Base-by-base conservation (phyloP, 345 rosid genomes). In the Rhodamnia rubescens region DNA sequence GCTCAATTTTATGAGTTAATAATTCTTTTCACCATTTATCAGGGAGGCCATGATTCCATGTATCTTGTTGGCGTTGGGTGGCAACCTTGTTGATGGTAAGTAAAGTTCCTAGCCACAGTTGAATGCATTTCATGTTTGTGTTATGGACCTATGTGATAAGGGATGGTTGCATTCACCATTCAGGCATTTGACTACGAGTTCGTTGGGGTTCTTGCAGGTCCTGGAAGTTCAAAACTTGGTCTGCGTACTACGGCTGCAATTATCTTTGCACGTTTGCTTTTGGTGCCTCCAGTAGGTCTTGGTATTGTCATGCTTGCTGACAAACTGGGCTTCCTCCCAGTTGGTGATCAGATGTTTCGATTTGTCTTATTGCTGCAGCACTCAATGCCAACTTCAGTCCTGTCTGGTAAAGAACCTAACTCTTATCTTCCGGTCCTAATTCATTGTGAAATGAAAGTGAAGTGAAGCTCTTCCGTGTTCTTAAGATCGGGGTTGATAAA, bases 1-100 rank as follows among this genome's bases (percentile, higher is more conserved):
- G 57, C 80, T 85, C 24, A 18, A 55, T 83, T 36, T 53, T 27
- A n/a, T 36, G 84, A 83, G 64, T 86, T 85, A 61, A 50, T 47
- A 81, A 20, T 85, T 52, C 78, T 82, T 87, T 22, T 84, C 51
- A 29, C 15, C 7, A 44, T 58, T 84, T 53, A 36, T 50, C 93
- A 98, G 99, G 97, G 98, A 94, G 61, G 99, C 99, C 85, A 98
- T 96, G 99, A 92, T 98, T 86, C 99, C 99, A 2, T 96, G 99
- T 87, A 98, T 96, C 87, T 92, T 98, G 88, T 89, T 97, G 88
- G 98, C 99, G 58, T 88, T 97, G 44, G 99, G 99, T 84, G 99
- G 99, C 90, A 98, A 96, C 89, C 99, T 98, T 53, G 91, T 98
- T 36, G 97, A 96, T 86, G 99, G 99, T 95, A 92, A 85, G 91